phyloP scores from a whole-genome alignment of 2,329 filamentous ascomycete genomes.

The Fusarium poae region DNA sequence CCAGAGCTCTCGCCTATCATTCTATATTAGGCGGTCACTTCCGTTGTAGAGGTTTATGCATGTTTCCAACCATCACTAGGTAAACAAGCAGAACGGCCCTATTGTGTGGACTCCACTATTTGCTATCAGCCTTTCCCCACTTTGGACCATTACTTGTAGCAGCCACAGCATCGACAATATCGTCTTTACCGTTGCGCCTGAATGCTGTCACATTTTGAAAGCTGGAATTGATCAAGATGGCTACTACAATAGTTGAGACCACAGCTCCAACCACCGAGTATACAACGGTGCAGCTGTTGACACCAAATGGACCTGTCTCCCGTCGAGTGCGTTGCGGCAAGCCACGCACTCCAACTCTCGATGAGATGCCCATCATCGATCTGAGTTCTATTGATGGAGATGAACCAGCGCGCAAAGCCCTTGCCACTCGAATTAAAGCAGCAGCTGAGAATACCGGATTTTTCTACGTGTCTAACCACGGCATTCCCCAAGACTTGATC shows the following conservation, averaged over 20 bases:
- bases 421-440: neutral
- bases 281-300: constrained; percentile 17
- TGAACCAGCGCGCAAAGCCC: neutral
- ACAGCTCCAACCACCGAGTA: neutral
- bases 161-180: neutral
- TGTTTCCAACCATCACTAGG: accelerated
- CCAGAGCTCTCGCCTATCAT: accelerated
- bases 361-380: constrained; percentile 23
- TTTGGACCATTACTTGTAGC: accelerated
- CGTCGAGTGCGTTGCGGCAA: constrained; percentile 17
- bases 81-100: accelerated
- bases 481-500: neutral
- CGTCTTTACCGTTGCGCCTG: accelerated
- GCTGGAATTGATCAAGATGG: neutral
- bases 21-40: neutral
- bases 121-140: neutral
- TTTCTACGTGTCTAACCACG: constrained; percentile 11
- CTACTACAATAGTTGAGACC: neutral
- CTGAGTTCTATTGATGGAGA: neutral
- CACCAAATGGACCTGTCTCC: constrained; percentile 11
- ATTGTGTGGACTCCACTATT: neutral
- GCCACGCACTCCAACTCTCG: constrained; percentile 8
- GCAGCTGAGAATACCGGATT: constrained; percentile 8
- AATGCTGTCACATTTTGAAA: accelerated
- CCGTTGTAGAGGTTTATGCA: accelerated